A percentile compares a stretch with the other conserved stretches of the same genome.
phyloP scores from a whole-genome alignment of 73 alveolate species.

The Stentor coeruleus region DNA sequence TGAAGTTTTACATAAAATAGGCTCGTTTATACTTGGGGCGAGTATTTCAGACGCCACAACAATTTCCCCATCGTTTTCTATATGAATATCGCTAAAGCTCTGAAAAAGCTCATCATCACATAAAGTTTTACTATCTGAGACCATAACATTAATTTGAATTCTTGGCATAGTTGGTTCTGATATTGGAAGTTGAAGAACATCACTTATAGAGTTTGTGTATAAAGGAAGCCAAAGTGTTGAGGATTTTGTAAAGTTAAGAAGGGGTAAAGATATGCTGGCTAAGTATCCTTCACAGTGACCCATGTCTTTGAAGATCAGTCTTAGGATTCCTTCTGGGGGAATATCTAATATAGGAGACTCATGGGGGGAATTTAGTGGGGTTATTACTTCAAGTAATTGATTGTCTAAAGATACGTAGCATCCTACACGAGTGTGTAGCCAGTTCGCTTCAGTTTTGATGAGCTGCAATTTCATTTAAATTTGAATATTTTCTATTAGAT shows the following conservation, averaged over 20 bases:
- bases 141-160: background rate
- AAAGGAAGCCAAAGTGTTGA: background rate
- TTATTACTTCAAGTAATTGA: background rate
- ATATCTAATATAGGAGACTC: background rate
- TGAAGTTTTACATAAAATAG: background rate
- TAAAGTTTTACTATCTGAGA: background rate
- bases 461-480: background rate
- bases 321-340: background rate
- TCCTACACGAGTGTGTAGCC: background rate
- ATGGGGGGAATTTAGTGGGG: background rate
- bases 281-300: background rate
- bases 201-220: background rate
- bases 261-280: background rate
- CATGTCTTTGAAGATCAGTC: background rate
- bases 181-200: too few species aligned
- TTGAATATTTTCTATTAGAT: too few species aligned
- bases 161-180: background rate
- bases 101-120: conserved; percentile 1
- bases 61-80: background rate
- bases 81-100: background rate
- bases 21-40: background rate
- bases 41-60: conserved; percentile 1
- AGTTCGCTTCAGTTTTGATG: background rate
- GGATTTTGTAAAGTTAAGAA: background rate
- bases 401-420: background rate